Conservation (phyloP, 2,329 filamentous ascomycete genomes). For the Macrophomina tecta region DNA sequence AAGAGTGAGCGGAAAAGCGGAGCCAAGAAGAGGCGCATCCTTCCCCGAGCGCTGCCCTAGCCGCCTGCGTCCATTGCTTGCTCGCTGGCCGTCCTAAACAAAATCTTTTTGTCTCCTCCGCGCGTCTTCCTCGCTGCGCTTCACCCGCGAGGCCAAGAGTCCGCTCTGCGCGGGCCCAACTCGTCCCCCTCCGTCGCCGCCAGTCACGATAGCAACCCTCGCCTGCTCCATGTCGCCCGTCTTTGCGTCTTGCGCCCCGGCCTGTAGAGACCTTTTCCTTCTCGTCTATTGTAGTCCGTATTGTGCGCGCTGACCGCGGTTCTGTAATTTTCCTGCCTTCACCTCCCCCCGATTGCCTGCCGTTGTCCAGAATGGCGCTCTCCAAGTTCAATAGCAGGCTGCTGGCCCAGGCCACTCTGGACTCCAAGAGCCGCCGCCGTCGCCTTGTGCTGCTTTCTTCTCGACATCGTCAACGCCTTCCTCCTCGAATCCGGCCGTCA, state of each 20-base stretch:
- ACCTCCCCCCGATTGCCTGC: not conserved
- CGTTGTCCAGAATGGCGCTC: conserved; percentile 16
- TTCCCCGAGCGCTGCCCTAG: not conserved
- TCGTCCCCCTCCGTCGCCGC: too few relatives aligned
- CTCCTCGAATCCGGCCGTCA: not conserved
- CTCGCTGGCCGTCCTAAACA: too few relatives aligned
- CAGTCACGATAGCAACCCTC: not conserved
- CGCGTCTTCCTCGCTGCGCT: not conserved
- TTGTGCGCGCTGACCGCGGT: not conserved
- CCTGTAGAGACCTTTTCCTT: conserved; percentile 24
- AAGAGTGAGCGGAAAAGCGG: not conserved
- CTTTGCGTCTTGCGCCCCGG: not conserved
- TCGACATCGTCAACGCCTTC: not conserved
- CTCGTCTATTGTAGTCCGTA: conserved; percentile 17
- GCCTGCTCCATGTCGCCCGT: conserved; percentile 16
- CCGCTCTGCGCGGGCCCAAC: not conserved
- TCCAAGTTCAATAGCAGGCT: conserved; percentile 17
- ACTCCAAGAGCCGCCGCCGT: conserved; percentile 7
- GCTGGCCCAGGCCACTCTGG: conserved; percentile 9
- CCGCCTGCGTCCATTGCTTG: too few relatives aligned
- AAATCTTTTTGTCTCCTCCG: too few relatives aligned
- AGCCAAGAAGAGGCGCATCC: conserved; percentile 7
- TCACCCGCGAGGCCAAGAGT: not conserved
- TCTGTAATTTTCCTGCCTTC: not conserved
- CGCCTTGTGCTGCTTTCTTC: conserved; percentile 20